phyloP scores from a whole-genome alignment of 306 rosid genomes.

The Mucuna pruriens region DNA sequence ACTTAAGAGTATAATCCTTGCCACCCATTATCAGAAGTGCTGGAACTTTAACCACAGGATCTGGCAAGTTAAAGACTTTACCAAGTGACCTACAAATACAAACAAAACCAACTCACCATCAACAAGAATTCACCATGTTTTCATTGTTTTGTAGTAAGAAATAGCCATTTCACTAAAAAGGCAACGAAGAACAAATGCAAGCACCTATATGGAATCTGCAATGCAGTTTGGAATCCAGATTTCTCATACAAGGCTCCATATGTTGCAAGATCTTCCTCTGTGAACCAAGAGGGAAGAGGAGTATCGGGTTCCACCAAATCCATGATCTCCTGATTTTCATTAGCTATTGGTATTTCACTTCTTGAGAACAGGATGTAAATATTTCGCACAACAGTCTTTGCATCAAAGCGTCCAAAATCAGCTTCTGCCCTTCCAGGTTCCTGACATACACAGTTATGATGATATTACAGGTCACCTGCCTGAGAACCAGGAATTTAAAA shows the following conservation, averaged over 20 bases:
- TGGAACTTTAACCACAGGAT: conserved; percentile 61
- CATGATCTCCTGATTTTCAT: conserved; percentile 82
- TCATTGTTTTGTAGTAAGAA: not conserved
- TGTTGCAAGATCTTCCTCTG: conserved; percentile 70
- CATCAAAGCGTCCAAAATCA: conserved; percentile 79
- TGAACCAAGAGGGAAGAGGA: conserved; percentile 83
- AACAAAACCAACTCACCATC: conserved; percentile 24
- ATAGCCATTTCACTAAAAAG: not conserved
- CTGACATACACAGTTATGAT: conserved; percentile 40
- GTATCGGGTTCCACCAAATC: conserved; percentile 75
- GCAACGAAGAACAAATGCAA: not conserved
- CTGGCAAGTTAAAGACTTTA: conserved; percentile 46
- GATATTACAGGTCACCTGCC: not conserved
- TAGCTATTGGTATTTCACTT: conserved; percentile 76
- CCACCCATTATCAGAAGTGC: conserved; percentile 64
- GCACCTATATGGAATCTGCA: conserved; percentile 85
- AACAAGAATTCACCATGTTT: conserved; percentile 22
- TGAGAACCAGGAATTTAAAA: not conserved
- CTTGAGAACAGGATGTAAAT: conserved; percentile 80
- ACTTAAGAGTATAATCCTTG: conserved; percentile 66
- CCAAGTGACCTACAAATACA: conserved; percentile 54
- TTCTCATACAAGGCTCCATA: conserved; percentile 75
- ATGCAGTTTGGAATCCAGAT: conserved; percentile 75
- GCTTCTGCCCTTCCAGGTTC: conserved; percentile 86
- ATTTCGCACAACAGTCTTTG: conserved; percentile 66